Evolutionary conservation across 495 filamentous ascomycete genomes (phyloP).

Genomic region (Thozetella sp.): DNA sequence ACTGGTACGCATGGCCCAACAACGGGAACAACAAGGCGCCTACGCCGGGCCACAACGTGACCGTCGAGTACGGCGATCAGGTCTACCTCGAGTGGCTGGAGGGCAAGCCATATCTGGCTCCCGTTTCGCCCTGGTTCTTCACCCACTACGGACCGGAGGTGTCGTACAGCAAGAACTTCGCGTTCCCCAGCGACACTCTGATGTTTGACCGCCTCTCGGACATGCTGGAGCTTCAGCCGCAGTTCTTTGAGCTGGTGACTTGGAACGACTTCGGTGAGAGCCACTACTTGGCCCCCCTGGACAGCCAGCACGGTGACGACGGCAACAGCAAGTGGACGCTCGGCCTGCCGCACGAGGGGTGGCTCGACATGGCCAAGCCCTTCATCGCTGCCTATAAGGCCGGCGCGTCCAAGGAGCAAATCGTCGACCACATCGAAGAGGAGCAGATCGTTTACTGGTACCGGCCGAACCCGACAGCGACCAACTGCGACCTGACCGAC

Average conservation of each 20-base stretch:
- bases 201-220: constrained; percentile 62
- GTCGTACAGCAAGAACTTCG: constrained; percentile 61
- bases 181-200: constrained; percentile 56
- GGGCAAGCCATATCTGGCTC: constrained; percentile 57
- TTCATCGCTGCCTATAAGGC: constrained; percentile 65
- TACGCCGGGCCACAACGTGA: constrained; percentile 36
- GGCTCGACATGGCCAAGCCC: constrained; percentile 60
- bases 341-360: constrained; percentile 62
- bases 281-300: constrained; percentile 50
- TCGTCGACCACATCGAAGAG: constrained; percentile 41
- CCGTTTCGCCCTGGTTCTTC: constrained; percentile 66
- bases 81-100: constrained; percentile 46
- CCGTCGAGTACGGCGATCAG: constrained; percentile 48
- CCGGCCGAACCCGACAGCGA: constrained; percentile 46
- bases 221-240: constrained; percentile 47
- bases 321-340: constrained; percentile 64
- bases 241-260: constrained; percentile 63
- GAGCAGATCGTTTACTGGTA: constrained; percentile 65
- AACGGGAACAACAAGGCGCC: constrained; percentile 59
- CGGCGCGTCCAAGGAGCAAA: constrained; percentile 40
- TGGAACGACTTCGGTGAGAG: constrained; percentile 75
- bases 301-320: constrained; percentile 56
- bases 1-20: constrained; percentile 63
- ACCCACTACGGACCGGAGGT: constrained; percentile 44
- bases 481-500: constrained; percentile 57